phyloP scores from a whole-genome alignment of 1,284 basidiomycete species.

The Malassezia psittaci region DNA sequence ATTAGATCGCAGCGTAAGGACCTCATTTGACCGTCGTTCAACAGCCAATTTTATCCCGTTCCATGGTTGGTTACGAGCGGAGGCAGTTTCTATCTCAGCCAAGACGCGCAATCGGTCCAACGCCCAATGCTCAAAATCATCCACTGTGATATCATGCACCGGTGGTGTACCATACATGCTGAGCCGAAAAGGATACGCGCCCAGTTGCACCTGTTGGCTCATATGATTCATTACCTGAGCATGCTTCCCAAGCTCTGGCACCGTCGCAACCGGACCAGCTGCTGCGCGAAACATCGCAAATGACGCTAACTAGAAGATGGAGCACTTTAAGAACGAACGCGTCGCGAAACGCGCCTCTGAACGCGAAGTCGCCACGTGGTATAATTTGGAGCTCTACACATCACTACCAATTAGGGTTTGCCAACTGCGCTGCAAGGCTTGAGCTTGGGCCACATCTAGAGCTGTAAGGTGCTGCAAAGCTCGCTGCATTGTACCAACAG shows the following conservation, averaged over 20 bases:
- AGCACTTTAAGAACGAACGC: conserved; percentile 2
- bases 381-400: conserved; percentile 4
- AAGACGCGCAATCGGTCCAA: conserved; percentile 75
- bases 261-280: not conserved
- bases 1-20: conserved; percentile 62
- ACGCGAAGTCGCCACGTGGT: not conserved
- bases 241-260: not conserved
- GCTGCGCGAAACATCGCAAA: conserved; percentile 16
- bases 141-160: conserved; percentile 77
- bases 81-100: conserved; percentile 86
- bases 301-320: not conserved
- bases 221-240: conserved; percentile 24
- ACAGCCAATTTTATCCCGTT: conserved; percentile 65
- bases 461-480: conserved; percentile 2
- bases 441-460: not conserved
- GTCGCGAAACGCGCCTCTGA: not conserved
- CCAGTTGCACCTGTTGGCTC: conserved; percentile 16
- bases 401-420: not conserved
- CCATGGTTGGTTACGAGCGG: conserved; percentile 69
- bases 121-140: conserved; percentile 89
- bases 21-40: conserved; percentile 57
- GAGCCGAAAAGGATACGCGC: conserved; percentile 35
- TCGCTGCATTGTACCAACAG: not conserved
- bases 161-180: conserved; percentile 70
- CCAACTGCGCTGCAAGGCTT: conserved; percentile 11